Evolutionary conservation across 2,329 filamentous ascomycete species (phyloP).

Genomic region (Iodosphaeria phyllophila): DNA sequence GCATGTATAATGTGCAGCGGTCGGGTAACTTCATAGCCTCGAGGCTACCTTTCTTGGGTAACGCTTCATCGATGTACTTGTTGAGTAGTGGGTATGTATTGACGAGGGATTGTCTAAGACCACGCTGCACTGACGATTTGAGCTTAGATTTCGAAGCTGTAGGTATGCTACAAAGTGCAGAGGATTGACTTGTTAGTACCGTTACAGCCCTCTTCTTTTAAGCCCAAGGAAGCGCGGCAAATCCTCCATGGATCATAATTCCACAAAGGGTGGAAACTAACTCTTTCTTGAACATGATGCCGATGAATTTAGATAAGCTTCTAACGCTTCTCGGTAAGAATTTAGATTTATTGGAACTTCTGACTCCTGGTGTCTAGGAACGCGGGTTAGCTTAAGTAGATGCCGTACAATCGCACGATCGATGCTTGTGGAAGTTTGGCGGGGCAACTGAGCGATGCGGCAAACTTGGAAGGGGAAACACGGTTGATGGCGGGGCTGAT

Average conservation of each 20-base stretch:
- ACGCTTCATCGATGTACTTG: conserved; percentile 78
- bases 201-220: too few relatives aligned
- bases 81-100: conserved; percentile 72
- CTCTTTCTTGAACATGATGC: conserved; percentile 87
- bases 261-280: conserved; percentile 22
- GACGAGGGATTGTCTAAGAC: conserved; percentile 64
- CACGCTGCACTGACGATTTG: conserved; percentile 87
- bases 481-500: too few relatives aligned
- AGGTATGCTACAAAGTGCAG: conserved; percentile 39
- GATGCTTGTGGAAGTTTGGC: conserved; percentile 15
- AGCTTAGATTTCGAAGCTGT: conserved; percentile 80
- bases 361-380: too few relatives aligned
- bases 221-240: too few relatives aligned
- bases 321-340: too few relatives aligned
- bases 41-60: conserved; percentile 86
- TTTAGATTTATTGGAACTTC: too few relatives aligned
- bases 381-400: conserved; percentile 1
- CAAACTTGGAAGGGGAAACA: too few relatives aligned
- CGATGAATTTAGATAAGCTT: too few relatives aligned
- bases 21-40: conserved; percentile 88
- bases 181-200: conserved; percentile 1
- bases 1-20: conserved; percentile 72
- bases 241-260: too few relatives aligned
- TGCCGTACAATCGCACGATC: conserved; percentile 2
- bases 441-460: too few relatives aligned